Evolutionary conservation across 1,284 basidiomycete species (phyloP).

Genomic region (Trichosporon asahii): DNA sequence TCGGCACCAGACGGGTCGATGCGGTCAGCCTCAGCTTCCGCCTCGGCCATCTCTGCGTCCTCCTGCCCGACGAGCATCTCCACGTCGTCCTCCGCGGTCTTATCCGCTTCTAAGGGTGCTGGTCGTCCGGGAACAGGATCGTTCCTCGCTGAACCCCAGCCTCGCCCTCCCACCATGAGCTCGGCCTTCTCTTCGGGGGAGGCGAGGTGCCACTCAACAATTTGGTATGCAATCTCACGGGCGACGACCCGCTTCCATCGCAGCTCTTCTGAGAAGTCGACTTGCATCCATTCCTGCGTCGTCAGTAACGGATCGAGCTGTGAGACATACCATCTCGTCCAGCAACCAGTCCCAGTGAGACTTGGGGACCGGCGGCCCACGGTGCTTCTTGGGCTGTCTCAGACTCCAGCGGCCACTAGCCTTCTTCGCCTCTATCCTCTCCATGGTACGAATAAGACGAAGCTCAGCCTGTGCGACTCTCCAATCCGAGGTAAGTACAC

Average conservation of each 20-base stretch:
- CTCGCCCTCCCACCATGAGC: conserved; percentile 57
- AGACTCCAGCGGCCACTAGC: conserved; percentile 82
- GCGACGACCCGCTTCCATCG: conserved; percentile 88
- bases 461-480: conserved; percentile 68
- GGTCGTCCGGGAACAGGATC: conserved; percentile 32
- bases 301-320: conserved; percentile 2
- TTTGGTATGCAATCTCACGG: conserved; percentile 75
- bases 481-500: conserved; percentile 47
- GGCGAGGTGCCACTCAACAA: conserved; percentile 82
- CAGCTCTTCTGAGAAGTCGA: conserved; percentile 89
- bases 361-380: conserved; percentile 74
- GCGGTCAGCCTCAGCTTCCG: conserved; percentile 25
- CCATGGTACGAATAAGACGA: conserved; percentile 71
- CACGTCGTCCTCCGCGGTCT: conserved; percentile 42
- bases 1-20: conserved; percentile 30
- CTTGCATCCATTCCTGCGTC: conserved; percentile 87
- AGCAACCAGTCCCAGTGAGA: conserved; percentile 93
- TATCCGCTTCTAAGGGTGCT: conserved; percentile 12
- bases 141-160: conserved; percentile 39
- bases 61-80: conserved; percentile 42
- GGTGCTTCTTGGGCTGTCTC: conserved; percentile 90
- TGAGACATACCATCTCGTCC: conserved; percentile 81
- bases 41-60: conserved; percentile 25
- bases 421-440: conserved; percentile 81
- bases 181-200: conserved; percentile 63